Evolutionary conservation across 2,329 filamentous ascomycete species (phyloP).

Genomic region (Pyrenophora tritici-repentis): DNA sequence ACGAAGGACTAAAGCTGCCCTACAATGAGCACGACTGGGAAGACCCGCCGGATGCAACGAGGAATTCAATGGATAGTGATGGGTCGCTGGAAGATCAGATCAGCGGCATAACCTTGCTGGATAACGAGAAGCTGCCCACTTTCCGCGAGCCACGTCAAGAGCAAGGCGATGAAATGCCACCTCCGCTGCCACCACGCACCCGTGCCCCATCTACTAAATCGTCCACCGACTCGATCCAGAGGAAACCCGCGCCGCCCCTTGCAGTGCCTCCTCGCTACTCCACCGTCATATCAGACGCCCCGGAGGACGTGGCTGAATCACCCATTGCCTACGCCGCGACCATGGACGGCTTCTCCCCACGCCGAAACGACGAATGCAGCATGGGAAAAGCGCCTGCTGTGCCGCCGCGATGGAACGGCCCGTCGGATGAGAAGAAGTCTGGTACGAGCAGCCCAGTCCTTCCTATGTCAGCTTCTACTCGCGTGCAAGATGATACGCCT

Average conservation of each 20-base stretch:
- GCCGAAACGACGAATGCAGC: slow-evolving; percentile 20
- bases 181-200: slow-evolving; percentile 48
- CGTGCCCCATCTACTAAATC: slow-evolving; percentile 31
- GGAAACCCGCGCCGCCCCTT: slow-evolving; percentile 51
- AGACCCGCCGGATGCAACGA: slow-evolving; percentile 50
- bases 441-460: slow-evolving; percentile 40
- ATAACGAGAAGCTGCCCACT: slow-evolving; percentile 43
- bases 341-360: slow-evolving; percentile 48
- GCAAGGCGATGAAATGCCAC: slow-evolving; percentile 26
- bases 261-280: slow-evolving; percentile 53
- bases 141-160: slow-evolving; percentile 19
- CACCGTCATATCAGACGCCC: slow-evolving; percentile 48
- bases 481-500: slow-evolving; percentile 12
- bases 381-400: slow-evolving; percentile 13
- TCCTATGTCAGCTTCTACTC: slow-evolving; percentile 23
- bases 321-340: slow-evolving; percentile 48
- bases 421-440: slow-evolving; percentile 44
- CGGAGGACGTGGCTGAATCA: slow-evolving; percentile 44
- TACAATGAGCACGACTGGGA: slow-evolving; percentile 52
- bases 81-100: slow-evolving; percentile 45
- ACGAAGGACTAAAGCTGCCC: slow-evolving; percentile 49
- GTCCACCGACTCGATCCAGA: slow-evolving; percentile 38
- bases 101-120: slow-evolving; percentile 51
- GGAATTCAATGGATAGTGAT: slow-evolving; percentile 27
- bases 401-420: slow-evolving; percentile 25